Conservation (phyloP, 805 yeast genomes). For the Yamadazyma tumulicola region DNA sequence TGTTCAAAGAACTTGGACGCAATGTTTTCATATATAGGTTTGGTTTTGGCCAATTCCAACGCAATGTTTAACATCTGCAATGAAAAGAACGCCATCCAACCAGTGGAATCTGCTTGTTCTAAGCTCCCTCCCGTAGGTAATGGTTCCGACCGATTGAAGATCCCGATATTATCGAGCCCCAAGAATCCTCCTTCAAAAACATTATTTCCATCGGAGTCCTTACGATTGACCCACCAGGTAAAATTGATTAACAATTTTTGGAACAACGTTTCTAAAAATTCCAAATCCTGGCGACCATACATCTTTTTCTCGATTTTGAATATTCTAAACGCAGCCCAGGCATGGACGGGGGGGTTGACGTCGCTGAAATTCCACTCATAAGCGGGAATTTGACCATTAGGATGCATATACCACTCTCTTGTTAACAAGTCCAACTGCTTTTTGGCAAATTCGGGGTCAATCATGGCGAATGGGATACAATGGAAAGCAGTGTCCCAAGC, state of each 20-base stretch:
- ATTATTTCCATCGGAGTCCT: slow-evolving; percentile 81
- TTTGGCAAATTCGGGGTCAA: slow-evolving; percentile 90
- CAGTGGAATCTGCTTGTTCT: slow-evolving; percentile 94
- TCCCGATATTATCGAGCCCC: slow-evolving; percentile 89
- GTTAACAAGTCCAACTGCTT: slow-evolving; percentile 81
- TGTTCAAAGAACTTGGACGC: slow-evolving; percentile 95
- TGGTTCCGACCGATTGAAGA: slow-evolving; percentile 89
- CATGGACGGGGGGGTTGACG: slow-evolving; percentile 97
- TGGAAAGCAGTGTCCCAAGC: slow-evolving; percentile 98
- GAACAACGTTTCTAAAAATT: slow-evolving; percentile 86
- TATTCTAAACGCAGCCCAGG: slow-evolving; percentile 89
- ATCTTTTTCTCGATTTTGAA: slow-evolving; percentile 83
- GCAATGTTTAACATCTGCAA: slow-evolving; percentile 91
- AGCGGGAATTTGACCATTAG: slow-evolving; percentile 96
- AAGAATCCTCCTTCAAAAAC: slow-evolving; percentile 93
- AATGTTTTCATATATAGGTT: slow-evolving; percentile 86
- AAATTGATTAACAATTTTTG: slow-evolving; percentile 85
- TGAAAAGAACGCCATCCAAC: slow-evolving; percentile 95
- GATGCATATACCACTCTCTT: slow-evolving; percentile 97
- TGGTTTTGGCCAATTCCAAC: slow-evolving; percentile 79
- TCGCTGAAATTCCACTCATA: slow-evolving; percentile 95
- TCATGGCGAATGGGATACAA: slow-evolving; percentile 87
- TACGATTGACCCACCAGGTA: slow-evolving; percentile 97
- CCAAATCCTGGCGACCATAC: slow-evolving; percentile 77
- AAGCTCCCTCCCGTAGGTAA: slow-evolving; percentile 87